Evolutionary conservation across 345 rosid genomes (phyloP).

Genomic region (Firmiana major): DNA sequence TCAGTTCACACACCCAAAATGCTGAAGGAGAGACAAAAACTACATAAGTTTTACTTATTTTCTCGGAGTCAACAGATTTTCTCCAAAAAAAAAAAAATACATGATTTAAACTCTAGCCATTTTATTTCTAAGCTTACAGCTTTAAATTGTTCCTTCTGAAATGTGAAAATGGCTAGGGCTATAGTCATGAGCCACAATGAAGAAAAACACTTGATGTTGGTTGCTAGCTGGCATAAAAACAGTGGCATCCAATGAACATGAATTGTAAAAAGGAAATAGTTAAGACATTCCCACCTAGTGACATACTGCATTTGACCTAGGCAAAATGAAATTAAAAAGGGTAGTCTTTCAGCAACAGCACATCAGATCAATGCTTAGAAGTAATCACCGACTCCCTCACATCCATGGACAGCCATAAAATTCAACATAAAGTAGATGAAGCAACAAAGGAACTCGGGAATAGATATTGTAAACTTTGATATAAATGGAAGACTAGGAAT

Average conservation of each 20-base stretch:
- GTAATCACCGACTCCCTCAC: not conserved
- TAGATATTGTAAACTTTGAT: not conserved
- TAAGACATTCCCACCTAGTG: not conserved
- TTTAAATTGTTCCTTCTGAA: no score
- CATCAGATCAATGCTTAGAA: not conserved
- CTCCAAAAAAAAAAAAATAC: no score
- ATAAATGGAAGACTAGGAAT: not conserved
- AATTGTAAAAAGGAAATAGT: not conserved
- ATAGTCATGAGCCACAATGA: no score
- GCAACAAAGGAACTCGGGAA: not conserved
- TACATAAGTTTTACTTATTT: no score
- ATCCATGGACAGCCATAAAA: not conserved
- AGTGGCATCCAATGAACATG: not conserved
- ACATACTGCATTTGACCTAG: not conserved
- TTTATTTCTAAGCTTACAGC: no score
- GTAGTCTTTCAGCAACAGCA: not conserved
- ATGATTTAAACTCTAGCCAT: no score
- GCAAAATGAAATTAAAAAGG: not conserved
- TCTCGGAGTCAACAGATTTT: no score
- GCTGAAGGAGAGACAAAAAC: no score
- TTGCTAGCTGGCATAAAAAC: no score
- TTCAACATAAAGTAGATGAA: not conserved
- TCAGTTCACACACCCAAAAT: no score
- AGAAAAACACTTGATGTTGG: no score
- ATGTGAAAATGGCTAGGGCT: no score